phyloP scores from a whole-genome alignment of 2,329 filamentous ascomycete genomes.

The Claviceps maximensis region DNA sequence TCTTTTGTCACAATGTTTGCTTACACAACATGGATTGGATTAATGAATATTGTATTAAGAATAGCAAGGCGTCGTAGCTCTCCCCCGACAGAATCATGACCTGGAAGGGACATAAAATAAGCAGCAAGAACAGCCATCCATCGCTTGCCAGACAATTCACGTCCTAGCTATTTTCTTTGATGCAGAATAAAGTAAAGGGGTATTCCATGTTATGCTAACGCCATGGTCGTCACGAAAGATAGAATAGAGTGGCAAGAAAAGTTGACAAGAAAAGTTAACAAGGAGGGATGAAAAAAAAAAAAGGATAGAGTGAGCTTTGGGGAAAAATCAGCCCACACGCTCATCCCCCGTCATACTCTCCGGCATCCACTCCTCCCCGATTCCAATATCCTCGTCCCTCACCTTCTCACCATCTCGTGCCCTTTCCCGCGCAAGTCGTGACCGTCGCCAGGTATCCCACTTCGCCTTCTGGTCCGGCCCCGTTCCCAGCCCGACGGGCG shows the following conservation, averaged over 20 bases:
- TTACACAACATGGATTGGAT: too few species aligned
- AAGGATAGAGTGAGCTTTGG: neutral
- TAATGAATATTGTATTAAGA: too few species aligned
- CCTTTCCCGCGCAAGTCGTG: slow-evolving; percentile 26
- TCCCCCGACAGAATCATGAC: too few species aligned
- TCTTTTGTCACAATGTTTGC: neutral
- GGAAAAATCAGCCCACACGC: slow-evolving; percentile 8
- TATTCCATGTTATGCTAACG: too few species aligned
- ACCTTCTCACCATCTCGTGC: slow-evolving; percentile 24
- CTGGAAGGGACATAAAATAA: too few species aligned
- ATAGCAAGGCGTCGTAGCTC: too few species aligned
- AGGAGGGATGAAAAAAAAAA: neutral
- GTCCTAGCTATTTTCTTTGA: too few species aligned
- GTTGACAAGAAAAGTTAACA: neutral
- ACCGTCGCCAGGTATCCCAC: slow-evolving; percentile 31
- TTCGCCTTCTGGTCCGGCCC: slow-evolving; percentile 28
- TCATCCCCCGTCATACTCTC: slow-evolving; percentile 18
- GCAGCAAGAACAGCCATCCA: neutral
- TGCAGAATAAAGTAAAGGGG: too few species aligned
- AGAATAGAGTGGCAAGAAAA: neutral
- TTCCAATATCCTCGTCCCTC: slow-evolving; percentile 24
- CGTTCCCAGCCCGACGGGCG: neutral
- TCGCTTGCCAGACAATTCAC: too few species aligned
- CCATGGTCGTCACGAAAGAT: too few species aligned
- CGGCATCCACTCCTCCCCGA: slow-evolving; percentile 16